Base-by-base conservation (phyloP, 176 grass and related monocot species). In the Paspalum notatum region DNA sequence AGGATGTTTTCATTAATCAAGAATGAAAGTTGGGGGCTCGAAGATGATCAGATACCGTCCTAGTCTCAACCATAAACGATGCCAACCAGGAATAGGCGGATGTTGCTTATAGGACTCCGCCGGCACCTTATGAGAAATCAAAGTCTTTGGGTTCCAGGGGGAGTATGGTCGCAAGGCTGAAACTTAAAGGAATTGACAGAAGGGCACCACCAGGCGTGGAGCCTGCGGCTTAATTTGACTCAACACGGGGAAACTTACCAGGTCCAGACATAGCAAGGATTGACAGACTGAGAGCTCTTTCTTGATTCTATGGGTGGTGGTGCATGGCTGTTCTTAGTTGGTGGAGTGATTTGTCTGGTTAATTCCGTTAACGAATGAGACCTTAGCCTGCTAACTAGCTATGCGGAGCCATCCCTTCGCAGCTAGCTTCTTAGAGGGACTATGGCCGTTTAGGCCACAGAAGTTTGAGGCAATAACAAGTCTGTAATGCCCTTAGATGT, bases 401-500 rank as follows among this genome's bases (percentile, higher is more conserved):
- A 85, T 85, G 74, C 4, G 54, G 74, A 85, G 83, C 32, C 75
- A 91, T 94, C 86, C 83, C 86, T 94, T 71, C 45, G 72, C 20
- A 85, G 83, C 86, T 85, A 94, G 92, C 92, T 91, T 94, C 89
- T 94, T 94, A 94, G 89, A 94, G 89, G 92, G 89, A 94, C 89
- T 91, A 87, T 89, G 83, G 84, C 81, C 77, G 68, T 87, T 89
- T 89, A 94, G 87, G 89, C 82, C 89, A 91, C 41, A 61, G 62
- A 94, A 91, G 89, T 89, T 94, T 94, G 84, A 94, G 92, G 86
- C 89, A 94, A 91, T 94, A 94, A 89, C 50, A 89, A 72, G 86
- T 89, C 84, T 89, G 77, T 94, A 89, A 94, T 87, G 89, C 92
- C 92, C 89, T 91, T 94, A 94, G 89, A 91, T 94, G 89, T 94